These are phyloP conservation scores for Thielaviopsis populi DNA, from an alignment of 2,329 filamentous ascomycete species.

Conservation along the genomic window DNA sequence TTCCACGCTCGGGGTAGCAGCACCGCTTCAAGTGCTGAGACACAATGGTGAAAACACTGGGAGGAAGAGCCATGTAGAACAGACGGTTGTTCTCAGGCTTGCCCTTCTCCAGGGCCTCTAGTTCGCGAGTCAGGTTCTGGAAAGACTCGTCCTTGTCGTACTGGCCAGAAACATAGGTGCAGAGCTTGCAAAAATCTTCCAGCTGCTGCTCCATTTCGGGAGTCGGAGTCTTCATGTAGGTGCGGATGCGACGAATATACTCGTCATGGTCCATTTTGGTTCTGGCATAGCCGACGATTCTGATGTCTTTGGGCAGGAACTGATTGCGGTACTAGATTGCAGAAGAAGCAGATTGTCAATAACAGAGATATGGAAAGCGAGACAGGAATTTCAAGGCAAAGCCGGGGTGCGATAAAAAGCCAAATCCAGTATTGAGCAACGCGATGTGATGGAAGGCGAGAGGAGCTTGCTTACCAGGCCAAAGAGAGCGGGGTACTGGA, in stretches of 20 bases:
- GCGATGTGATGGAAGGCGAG: background rate
- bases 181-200: conserved; percentile 72
- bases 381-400: no score
- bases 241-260: conserved; percentile 85
- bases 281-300: conserved; percentile 95
- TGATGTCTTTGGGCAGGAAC: conserved; percentile 92
- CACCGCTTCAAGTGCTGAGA: conserved; percentile 95
- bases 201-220: conserved; percentile 95
- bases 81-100: conserved; percentile 75
- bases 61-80: conserved; percentile 98
- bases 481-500: conserved; percentile 91
- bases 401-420: conserved; percentile 10
- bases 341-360: background rate
- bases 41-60: conserved; percentile 94
- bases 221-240: conserved; percentile 96
- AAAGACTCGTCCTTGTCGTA: conserved; percentile 97
- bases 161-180: conserved; percentile 90
- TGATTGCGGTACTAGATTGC: conserved; percentile 77
- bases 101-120: conserved; percentile 70
- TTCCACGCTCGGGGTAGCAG: conserved; percentile 83
- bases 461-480: conserved; percentile 59
- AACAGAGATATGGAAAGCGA: background rate
- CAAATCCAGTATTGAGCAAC: background rate
- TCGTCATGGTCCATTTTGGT: conserved; percentile 99
- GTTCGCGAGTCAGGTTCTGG: conserved; percentile 65